phyloP scores from a whole-genome alignment of 2,329 filamentous ascomycete genomes.

The Penicillium fuscoglaucum region DNA sequence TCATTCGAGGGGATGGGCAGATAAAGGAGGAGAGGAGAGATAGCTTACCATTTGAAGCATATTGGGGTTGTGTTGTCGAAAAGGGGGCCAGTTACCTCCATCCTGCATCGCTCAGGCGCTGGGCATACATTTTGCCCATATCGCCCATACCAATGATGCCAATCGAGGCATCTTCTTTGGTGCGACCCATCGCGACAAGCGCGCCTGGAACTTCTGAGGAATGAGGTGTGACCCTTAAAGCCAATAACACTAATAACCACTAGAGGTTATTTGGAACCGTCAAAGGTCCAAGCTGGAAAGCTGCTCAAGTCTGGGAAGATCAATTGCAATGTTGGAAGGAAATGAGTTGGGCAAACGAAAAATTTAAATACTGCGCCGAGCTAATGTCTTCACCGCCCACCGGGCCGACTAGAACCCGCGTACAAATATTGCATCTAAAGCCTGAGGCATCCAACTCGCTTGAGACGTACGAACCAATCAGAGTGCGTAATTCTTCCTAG shows the following conservation, averaged over 20 bases:
- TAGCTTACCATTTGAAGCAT: conserved; percentile 21
- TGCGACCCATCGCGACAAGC: conserved; percentile 34
- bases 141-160: conserved; percentile 99
- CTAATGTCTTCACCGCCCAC: conserved; percentile 25
- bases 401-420: conserved; percentile 31
- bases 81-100: conserved; percentile 76
- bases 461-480: conserved; percentile 35
- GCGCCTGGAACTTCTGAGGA: background rate
- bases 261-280: background rate
- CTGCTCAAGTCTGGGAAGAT: conserved; percentile 16
- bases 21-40: conserved; percentile 3
- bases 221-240: background rate
- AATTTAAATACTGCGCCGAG: conserved; percentile 32
- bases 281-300: background rate
- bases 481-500: conserved; percentile 25
- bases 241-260: background rate
- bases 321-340: conserved; percentile 14
- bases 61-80: background rate
- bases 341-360: conserved; percentile 14
- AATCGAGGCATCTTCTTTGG: conserved; percentile 70
- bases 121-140: conserved; percentile 99
- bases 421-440: background rate
- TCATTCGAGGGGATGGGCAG: conserved; percentile 59
- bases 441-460: conserved; percentile 32
- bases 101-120: conserved; percentile 81